phyloP scores from a whole-genome alignment of 2,329 filamentous ascomycete genomes.

The Colletotrichum sp. region DNA sequence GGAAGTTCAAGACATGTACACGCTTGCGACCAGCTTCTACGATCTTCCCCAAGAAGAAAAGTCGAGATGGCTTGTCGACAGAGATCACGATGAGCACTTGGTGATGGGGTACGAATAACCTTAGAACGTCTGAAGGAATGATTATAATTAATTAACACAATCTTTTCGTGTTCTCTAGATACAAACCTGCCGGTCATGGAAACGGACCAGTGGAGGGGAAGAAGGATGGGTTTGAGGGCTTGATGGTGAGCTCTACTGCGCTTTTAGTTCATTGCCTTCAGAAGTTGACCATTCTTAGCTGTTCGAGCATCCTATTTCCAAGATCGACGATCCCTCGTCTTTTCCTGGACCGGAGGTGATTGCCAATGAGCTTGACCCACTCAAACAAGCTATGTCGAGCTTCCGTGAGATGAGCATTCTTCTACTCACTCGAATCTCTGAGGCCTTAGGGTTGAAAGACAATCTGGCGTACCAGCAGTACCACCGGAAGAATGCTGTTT shows the following conservation, averaged over 20 bases:
- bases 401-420: not conserved
- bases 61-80: not conserved
- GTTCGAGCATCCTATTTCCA: conserved; percentile 2
- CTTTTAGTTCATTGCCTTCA: accelerated
- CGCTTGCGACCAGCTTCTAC: not conserved
- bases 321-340: not conserved
- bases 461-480: not conserved
- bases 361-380: not conserved
- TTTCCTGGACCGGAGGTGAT: not conserved
- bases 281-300: not conserved
- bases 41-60: not conserved
- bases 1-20: not conserved
- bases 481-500: not conserved
- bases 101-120: not conserved
- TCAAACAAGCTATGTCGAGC: not conserved
- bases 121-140: accelerated
- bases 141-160: too few relatives aligned
- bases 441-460: not conserved
- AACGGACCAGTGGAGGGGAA: not conserved
- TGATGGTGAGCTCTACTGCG: not conserved
- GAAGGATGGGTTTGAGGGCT: not conserved
- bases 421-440: not conserved
- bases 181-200: conserved; percentile 1
- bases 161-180: not conserved
- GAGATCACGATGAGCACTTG: conserved; percentile 2